Percentiles rank a stretch among this genome's conserved stretches.
Conservation (phyloP, 2,329 filamentous ascomycete genomes). For the Microsporum ferrugineum region DNA sequence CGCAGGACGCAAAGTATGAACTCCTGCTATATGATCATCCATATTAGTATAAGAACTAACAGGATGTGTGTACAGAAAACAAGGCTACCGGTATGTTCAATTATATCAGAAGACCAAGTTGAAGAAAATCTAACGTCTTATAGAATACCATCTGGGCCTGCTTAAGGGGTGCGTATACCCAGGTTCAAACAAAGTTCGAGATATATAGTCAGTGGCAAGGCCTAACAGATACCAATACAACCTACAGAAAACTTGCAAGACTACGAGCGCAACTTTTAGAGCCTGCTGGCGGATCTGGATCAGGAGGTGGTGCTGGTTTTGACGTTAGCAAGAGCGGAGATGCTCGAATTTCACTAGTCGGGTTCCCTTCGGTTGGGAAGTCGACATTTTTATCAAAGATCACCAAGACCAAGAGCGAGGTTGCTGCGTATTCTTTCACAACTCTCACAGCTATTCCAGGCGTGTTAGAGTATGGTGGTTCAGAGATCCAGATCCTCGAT, state of each 20-base stretch:
- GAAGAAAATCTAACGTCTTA: constrained; percentile 22
- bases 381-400: constrained; percentile 98
- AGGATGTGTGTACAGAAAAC: constrained; percentile 54
- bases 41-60: constrained; percentile 16
- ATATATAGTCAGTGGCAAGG: not conserved
- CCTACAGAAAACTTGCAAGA: constrained; percentile 76
- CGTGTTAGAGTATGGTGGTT: constrained; percentile 92
- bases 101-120: constrained; percentile 12
- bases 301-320: constrained; percentile 68
- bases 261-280: constrained; percentile 90
- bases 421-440: constrained; percentile 93
- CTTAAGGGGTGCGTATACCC: constrained; percentile 68
- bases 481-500: constrained; percentile 96
- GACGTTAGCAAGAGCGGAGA: constrained; percentile 94
- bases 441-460: constrained; percentile 95
- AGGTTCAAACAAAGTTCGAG: not conserved
- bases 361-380: constrained; percentile 98
- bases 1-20: constrained; percentile 86
- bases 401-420: constrained; percentile 93
- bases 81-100: constrained; percentile 79
- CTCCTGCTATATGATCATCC: constrained; percentile 10
- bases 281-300: constrained; percentile 66
- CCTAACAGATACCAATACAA: not conserved
- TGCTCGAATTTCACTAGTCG: constrained; percentile 89
- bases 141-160: constrained; percentile 96